Percentiles rank a stretch among this genome's conserved stretches.
Evolutionary conservation across 169 alveolate species (phyloP).

Genomic region (Cryptosporidium parvum): DNA sequence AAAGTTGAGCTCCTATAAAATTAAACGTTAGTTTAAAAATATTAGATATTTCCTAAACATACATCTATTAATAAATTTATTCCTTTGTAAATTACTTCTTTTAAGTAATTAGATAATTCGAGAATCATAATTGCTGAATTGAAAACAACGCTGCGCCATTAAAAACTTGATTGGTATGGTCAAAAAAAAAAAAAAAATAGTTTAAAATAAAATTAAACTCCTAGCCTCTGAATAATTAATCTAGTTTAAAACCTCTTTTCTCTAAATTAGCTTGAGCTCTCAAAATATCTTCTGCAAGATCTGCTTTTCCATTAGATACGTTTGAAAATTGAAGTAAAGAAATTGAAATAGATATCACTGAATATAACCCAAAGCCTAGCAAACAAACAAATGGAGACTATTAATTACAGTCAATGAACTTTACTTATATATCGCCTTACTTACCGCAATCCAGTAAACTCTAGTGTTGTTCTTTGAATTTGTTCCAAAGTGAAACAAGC

Average conservation of each 20-base stretch:
- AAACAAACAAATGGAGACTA: conserved; percentile 41
- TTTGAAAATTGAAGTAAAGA: conserved; percentile 50
- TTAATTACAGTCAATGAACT: background rate
- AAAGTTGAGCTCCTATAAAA: conserved; percentile 26
- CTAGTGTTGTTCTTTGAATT: background rate
- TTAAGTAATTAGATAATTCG: conserved; percentile 17
- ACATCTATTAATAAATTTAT: conserved; percentile 7
- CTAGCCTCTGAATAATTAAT: background rate
- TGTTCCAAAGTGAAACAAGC: conserved; percentile 17
- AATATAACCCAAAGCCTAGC: conserved; percentile 26
- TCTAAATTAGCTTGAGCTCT: conserved; percentile 44
- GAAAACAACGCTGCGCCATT: background rate
- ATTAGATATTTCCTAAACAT: background rate
- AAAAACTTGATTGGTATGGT: background rate
- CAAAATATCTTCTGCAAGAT: conserved; percentile 54
- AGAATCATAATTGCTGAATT: background rate
- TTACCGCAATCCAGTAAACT: conserved; percentile 50
- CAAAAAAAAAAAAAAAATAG: background rate
- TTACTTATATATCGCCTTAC: background rate
- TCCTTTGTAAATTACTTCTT: conserved; percentile 14
- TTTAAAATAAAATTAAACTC: background rate
- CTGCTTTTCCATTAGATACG: conserved; percentile 47
- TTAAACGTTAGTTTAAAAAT: background rate
- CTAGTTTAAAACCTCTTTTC: conserved; percentile 57
- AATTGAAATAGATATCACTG: conserved; percentile 38